Percentiles rank a stretch among this genome's conserved stretches.
These are phyloP conservation scores for Nosema muscidifuracis DNA, from an alignment of 371 early-diverging fungal genomes.

Conservation along the genomic window DNA sequence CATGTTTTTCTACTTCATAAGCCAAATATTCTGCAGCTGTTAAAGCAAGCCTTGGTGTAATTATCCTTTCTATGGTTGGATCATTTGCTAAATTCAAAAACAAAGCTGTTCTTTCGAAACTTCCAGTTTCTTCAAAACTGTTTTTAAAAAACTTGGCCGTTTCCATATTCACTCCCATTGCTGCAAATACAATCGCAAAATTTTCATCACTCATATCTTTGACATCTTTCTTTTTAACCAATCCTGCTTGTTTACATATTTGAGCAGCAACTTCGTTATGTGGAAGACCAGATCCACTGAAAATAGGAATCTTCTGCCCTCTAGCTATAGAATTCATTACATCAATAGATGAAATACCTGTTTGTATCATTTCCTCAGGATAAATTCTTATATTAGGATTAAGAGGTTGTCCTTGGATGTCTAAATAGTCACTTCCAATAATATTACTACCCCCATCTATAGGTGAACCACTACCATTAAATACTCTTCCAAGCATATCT, in stretches of 20 bases:
- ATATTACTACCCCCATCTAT: slow-evolving; percentile 98
- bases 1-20: slow-evolving; percentile 98
- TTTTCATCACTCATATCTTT: slow-evolving; percentile 95
- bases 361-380: slow-evolving; percentile 99
- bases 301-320: slow-evolving; percentile 99
- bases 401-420: slow-evolving; percentile 90
- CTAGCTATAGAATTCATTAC: slow-evolving; percentile 99
- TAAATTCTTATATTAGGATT: slow-evolving; percentile 97
- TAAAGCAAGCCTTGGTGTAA: slow-evolving; percentile 96
- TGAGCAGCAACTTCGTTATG: slow-evolving; percentile 99
- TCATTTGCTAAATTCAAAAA: slow-evolving; percentile 99
- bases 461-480: slow-evolving; percentile 96
- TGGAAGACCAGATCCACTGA: slow-evolving; percentile 97
- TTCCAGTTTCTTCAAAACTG: slow-evolving; percentile 98
- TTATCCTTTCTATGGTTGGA: slow-evolving; percentile 99
- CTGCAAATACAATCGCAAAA: slow-evolving; percentile 99
- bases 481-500: slow-evolving; percentile 97
- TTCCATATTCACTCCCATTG: slow-evolving; percentile 99
- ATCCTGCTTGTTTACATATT: slow-evolving; percentile 97
- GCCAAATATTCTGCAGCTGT: slow-evolving; percentile 99
- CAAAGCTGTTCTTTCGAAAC: slow-evolving; percentile 91
- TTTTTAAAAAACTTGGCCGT: slow-evolving; percentile 99
- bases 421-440: slow-evolving; percentile 94
- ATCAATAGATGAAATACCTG: slow-evolving; percentile 98
- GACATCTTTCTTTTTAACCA: slow-evolving; percentile 91